Percentiles rank a stretch among this genome's conserved stretches.
These are phyloP conservation scores for Plasmodium inui DNA, from an alignment of 169 alveolate genomes.

Conservation along the genomic window DNA sequence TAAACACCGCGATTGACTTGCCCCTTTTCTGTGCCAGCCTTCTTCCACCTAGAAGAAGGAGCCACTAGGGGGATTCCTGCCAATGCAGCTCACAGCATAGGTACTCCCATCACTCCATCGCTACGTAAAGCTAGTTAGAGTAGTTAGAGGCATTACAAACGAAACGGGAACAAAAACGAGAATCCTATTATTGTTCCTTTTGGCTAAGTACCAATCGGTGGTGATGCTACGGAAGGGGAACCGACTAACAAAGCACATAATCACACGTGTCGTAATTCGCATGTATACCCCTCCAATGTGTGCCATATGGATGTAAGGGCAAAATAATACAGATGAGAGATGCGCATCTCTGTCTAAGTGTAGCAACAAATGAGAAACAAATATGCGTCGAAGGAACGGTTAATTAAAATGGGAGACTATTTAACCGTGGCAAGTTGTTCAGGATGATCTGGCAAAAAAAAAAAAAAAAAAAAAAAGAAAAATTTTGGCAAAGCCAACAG, in stretches of 20 bases:
- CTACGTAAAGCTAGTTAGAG: neutral
- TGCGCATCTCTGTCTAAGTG: slow-evolving; percentile 31
- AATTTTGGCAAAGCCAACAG: neutral
- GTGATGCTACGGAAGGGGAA: neutral
- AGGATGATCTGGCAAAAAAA: neutral
- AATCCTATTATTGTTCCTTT: neutral
- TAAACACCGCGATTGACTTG: neutral
- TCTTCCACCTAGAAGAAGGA: neutral
- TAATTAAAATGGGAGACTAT: neutral
- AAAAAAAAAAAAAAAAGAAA: neutral
- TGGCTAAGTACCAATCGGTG: neutral
- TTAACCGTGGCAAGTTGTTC: neutral
- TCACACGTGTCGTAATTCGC: neutral
- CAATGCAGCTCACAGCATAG: neutral
- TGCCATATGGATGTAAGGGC: neutral
- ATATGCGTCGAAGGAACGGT: neutral
- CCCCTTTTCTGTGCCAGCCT: neutral
- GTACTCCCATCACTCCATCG: neutral
- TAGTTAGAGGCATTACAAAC: neutral
- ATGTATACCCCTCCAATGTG: neutral
- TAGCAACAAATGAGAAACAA: neutral
- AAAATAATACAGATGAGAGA: neutral
- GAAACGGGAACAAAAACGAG: neutral
- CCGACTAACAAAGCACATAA: neutral
- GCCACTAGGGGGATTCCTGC: neutral